Evolutionary conservation across 352 stramenopile species (phyloP).

Genomic region (Pythium coloratum): DNA sequence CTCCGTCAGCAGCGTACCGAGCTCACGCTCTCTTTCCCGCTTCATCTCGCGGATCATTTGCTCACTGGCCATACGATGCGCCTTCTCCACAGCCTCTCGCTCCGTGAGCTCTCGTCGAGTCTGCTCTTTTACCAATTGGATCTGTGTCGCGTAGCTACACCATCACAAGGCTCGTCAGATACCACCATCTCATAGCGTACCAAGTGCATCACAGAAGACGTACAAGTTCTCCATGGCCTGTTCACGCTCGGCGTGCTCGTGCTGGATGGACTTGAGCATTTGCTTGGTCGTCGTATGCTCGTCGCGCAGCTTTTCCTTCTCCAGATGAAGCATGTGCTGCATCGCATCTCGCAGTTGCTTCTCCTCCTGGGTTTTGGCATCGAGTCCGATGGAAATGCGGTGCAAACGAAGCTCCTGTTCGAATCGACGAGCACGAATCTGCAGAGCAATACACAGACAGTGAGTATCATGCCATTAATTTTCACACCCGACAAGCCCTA

Average conservation of each 20-base stretch:
- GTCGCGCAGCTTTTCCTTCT: constrained; percentile 68
- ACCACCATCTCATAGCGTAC: background rate
- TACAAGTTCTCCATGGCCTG: constrained; percentile 66
- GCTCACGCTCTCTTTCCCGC: constrained; percentile 53
- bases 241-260: constrained; percentile 58
- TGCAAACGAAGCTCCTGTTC: constrained; percentile 70
- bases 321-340: constrained; percentile 56
- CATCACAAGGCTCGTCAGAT: background rate
- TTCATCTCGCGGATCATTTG: constrained; percentile 70
- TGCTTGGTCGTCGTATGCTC: constrained; percentile 52
- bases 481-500: too few species aligned
- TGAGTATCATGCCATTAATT: too few species aligned
- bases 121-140: constrained; percentile 64
- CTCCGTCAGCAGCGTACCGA: constrained; percentile 51
- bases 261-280: constrained; percentile 59
- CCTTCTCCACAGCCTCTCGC: constrained; percentile 66
- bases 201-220: constrained; percentile 1
- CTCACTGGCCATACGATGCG: constrained; percentile 59
- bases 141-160: constrained; percentile 60
- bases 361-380: constrained; percentile 65
- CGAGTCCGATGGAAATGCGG: constrained; percentile 57
- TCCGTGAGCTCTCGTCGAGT: constrained; percentile 58
- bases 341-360: constrained; percentile 69
- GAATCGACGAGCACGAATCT: constrained; percentile 65
- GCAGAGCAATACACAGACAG: background rate